These are phyloP conservation scores for Phytopythium boreale DNA, from an alignment of 352 stramenopile species.

Conservation along the genomic window DNA sequence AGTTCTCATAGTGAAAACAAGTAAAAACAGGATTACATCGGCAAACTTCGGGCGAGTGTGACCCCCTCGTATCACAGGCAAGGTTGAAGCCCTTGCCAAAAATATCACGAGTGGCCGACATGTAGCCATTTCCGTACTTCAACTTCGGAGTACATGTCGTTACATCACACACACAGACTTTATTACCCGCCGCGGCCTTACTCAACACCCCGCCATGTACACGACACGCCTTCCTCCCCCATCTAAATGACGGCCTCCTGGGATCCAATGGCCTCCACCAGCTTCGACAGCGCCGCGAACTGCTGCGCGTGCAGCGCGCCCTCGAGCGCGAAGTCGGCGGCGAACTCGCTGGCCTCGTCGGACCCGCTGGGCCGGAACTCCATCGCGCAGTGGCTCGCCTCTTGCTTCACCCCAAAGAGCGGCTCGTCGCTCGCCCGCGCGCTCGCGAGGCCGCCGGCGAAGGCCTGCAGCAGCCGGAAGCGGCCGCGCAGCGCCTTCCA, in stretches of 20 bases:
- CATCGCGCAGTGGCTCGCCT: conserved; percentile 15
- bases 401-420: conserved; percentile 3
- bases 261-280: conserved; percentile 16
- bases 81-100: too few species aligned
- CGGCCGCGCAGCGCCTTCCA: conserved; percentile 34
- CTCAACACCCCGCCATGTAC: too few species aligned
- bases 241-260: conserved; percentile 4
- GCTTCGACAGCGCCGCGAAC: conserved; percentile 24
- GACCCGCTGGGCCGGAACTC: conserved; percentile 20
- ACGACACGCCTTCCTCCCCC: too few species aligned
- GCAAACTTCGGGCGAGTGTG: too few species aligned
- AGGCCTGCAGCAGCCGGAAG: conserved; percentile 49
- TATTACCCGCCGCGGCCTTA: too few species aligned
- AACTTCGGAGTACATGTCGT: too few species aligned
- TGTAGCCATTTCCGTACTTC: background rate
- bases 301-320: conserved; percentile 45
- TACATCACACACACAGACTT: too few species aligned
- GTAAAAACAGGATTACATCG: too few species aligned
- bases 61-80: too few species aligned
- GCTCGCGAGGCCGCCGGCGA: conserved; percentile 56
- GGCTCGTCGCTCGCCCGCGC: conserved; percentile 20
- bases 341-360: conserved; percentile 20
- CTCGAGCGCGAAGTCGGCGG: conserved; percentile 35
- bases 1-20: too few species aligned
- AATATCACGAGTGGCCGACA: too few species aligned